Conservation (phyloP, 176 grass and related monocot genomes). For the Triticum timopheevii region DNA sequence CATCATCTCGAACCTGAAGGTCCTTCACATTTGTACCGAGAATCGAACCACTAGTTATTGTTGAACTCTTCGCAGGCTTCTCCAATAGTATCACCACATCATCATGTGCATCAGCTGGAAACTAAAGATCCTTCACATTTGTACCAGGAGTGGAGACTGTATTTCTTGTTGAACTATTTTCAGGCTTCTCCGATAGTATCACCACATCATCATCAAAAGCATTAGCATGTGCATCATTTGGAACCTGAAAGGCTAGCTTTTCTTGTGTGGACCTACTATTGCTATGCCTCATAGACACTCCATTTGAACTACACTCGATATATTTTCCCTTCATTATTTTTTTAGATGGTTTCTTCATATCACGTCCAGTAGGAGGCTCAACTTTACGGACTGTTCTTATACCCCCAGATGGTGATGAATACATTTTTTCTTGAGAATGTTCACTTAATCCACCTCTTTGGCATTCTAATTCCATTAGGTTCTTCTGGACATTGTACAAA, state of each 20-base stretch:
- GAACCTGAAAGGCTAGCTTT: conserved; percentile 50
- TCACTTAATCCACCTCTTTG: conserved; percentile 34
- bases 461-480: conserved; percentile 60
- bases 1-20: conserved; percentile 50
- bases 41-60: background rate
- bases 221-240: conserved; percentile 30
- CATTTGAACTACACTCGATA: conserved; percentile 28
- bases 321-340: conserved; percentile 30
- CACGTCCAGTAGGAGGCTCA: background rate
- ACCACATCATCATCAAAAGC: conserved; percentile 23
- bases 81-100: conserved; percentile 28
- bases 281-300: conserved; percentile 22
- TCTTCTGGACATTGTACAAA: conserved; percentile 81
- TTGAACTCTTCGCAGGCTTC: conserved; percentile 14
- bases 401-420: conserved; percentile 31
- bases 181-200: conserved; percentile 25
- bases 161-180: background rate
- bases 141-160: conserved; percentile 3
- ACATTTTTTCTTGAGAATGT: conserved; percentile 32
- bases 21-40: background rate
- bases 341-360: conserved; percentile 28
- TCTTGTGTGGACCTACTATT: conserved; percentile 24
- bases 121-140: background rate
- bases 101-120: background rate
- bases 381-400: conserved; percentile 27